Base-by-base conservation (phyloP, 2,329 filamentous ascomycete species). In the Thyridium curvatum region DNA sequence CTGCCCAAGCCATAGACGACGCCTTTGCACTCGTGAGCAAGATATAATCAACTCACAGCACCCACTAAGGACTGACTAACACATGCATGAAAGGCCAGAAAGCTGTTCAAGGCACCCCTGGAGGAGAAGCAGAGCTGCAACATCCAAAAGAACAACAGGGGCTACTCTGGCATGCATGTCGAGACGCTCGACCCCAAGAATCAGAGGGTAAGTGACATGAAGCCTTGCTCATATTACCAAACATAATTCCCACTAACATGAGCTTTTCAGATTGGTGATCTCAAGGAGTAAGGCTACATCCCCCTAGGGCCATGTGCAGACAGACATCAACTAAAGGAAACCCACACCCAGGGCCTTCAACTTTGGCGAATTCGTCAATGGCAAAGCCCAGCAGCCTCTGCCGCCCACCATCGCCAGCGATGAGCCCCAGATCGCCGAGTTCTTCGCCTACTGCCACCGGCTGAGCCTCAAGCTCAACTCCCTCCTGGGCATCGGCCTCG, bases 111-210 rank as follows among this genome's bases (percentile, higher is more conserved):
- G 1, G 77, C 82, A 12, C 79, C 88, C 0, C 40, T 70, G 0
- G 76, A 82, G 43, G 83, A 89, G 47, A 96, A 95, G 60, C 66
- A 79, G 43, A 65, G 69, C 53, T 94, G 82, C 54, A 76, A 75
- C 10, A 94, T 96, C 46, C 72, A 79, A 51, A 79, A 79, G 18
- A 72, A 93, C 67, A 97, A 97, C 55, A 78, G 81, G 32, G 93
- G 91, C 42, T 98, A 90, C 89, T 78, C 85, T 2, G 80, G 79
- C 13, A 90, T 94, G 84, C 84, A 91, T 53, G 79, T 79, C 12
- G 91, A 98, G 64, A 91, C 84, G 1, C 67, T 97, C 10, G 91
- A 97, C 57, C 88, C 90, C 3, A 79, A 81, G 49, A 79, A 81
- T 40, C 89, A 96, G 60, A 79, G 81, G 60, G 86, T 85, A 69